Evolutionary conservation across 2,329 filamentous ascomycete genomes (phyloP), one percentile per base, ranked within the genome.

Genomic region (Colletotrichum sidae): DNA sequence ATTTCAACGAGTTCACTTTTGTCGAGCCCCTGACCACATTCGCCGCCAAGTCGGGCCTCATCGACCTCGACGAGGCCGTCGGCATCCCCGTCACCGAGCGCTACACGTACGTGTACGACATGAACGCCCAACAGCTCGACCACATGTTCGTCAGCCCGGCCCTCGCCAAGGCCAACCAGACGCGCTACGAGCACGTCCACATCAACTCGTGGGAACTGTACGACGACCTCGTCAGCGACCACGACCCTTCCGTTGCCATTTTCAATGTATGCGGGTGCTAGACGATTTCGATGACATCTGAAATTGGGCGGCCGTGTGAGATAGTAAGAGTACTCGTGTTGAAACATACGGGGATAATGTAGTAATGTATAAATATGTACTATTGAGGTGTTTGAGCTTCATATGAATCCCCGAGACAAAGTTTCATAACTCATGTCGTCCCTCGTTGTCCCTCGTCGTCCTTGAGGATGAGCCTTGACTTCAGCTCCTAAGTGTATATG

Each of bases 1-100:
- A 93, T 77, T 92, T 90, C 74, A 92, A 93, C 80, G 90, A 93
- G 74, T 92, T 91, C 73, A 74, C 84, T 6, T 88, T 89, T 67
- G 89, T 88, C 9, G 71, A 82, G 73, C 89, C 90, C 2, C 75
- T 92, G 53, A 74, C 81, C 65, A 78, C 77, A 2, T 91, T 92
- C 68, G 72, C 79, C 1, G 67, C 75, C 4, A 78, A 82, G 17
- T 89, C 87, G 0, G 83, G 84, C 2, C 78, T 92, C 50, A 69
- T 81, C 39, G 89, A 92, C 68, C 77, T 92, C 2, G 89, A 92
- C 70, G 88, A 84, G 6, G 86, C 85, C 0, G 84, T 80, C 5
- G 79, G 79, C 6, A 83, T 88, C 10, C 76, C 81, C 4, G 71
- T 77, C 2, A 72, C 76, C 34, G 90, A 93, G 80, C 80, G 90